Conservation (phyloP, 257 asterid genomes). For the Solanum gandarillasii region DNA sequence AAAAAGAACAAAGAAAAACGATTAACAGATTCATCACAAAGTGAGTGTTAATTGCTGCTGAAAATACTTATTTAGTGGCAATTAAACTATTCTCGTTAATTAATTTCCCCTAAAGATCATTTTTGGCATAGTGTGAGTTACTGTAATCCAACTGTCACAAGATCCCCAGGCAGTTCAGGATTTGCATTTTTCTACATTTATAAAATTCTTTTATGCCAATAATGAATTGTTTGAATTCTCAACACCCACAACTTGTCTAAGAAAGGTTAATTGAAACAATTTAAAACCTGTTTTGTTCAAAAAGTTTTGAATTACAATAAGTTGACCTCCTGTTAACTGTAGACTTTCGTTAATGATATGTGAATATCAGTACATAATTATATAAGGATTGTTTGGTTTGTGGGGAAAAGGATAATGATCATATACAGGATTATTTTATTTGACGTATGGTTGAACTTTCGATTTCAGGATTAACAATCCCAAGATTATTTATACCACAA, state of each 20-base stretch:
- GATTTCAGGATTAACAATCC: too few species aligned
- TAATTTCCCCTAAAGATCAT: too few species aligned
- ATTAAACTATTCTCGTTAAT: too few species aligned
- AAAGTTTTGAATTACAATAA: too few species aligned
- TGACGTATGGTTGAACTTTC: background rate
- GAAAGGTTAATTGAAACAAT: background rate
- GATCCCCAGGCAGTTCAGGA: background rate
- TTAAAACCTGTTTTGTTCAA: background rate
- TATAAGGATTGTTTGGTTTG: background rate
- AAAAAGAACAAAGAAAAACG: slow-evolving; percentile 32
- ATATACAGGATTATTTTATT: background rate
- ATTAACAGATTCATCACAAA: slow-evolving; percentile 21
- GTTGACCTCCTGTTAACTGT: too few species aligned
- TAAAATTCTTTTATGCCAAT: background rate
- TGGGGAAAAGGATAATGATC: too few species aligned
- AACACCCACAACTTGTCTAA: background rate
- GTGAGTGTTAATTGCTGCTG: background rate
- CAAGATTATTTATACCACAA: background rate
- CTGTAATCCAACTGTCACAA: background rate
- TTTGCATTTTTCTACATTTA: too few species aligned
- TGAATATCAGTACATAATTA: background rate
- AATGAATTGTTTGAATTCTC: background rate
- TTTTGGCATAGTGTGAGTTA: background rate
- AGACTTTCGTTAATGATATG: background rate
- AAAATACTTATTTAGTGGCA: background rate